Base-by-base conservation (phyloP, 2,329 filamentous ascomycete species). In the Lasiodiplodia theobromae region DNA sequence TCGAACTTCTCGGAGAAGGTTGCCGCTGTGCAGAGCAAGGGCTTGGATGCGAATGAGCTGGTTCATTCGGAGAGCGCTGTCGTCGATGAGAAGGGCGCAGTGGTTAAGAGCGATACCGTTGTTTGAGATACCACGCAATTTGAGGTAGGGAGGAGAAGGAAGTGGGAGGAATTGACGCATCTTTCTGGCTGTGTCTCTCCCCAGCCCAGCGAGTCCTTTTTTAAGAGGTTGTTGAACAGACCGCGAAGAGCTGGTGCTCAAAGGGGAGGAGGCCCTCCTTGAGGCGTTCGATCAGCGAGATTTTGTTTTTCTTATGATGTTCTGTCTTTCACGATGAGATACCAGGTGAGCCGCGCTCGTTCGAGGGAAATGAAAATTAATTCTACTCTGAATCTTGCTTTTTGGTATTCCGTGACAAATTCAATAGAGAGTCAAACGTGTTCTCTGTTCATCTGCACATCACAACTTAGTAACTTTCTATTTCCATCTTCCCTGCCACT, bases 21-120 rank as follows among this genome's bases (percentile, higher is more conserved):
- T 4, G 67, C 67, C 2, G 67, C 67, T 5, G 67, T 68, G 1
- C 47, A 68, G 67, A 63, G 53, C 40, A 68, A 68, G 51, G 11
- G 40, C 31, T 34, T 54, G n/a, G 66, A 67, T 6, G 53, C 54
- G 1, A 23, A 37, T 8, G 66, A 68, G 34, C 21, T 54, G 23
- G 63, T 66, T 16, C 47, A 40, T 12, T 25, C 49, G 3, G 28
- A 56, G 18, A 51, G 37, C 51, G 14, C 40, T 18, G 28, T n/a
- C 16, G 51, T 53, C 10, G 63, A 23, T 23, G 60, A 64, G 28
- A 64, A 64, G 60, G 60, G 31, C 11, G 31, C 60, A 2, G 63
- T 66, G 18, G 51, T 66, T 14, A 54, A 47, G 51, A 21, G 44
- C 14, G 63, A 66, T 31, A 16, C 34, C 18, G 44, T 64, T 18